A percentile compares a stretch with the other conserved stretches of the same genome.
Evolutionary conservation across 352 stramenopile genomes (phyloP).

Genomic region (Phytophthora megakarya): DNA sequence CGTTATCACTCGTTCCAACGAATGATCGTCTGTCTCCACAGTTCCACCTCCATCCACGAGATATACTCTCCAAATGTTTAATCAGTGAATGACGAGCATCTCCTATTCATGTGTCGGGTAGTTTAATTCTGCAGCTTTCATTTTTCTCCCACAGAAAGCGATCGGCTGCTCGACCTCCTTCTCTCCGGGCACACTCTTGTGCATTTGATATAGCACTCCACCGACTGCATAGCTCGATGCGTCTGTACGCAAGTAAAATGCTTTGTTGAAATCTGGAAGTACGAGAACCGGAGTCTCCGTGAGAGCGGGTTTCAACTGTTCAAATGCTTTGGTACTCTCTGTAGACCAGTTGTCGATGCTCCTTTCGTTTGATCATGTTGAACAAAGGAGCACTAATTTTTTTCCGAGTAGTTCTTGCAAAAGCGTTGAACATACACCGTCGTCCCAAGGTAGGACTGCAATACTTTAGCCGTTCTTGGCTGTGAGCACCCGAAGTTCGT

Average conservation of each 20-base stretch:
- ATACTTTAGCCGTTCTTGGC: neutral
- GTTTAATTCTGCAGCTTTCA: constrained; percentile 14
- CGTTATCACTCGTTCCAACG: neutral
- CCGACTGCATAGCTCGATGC: neutral
- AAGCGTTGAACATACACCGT: neutral
- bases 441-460: neutral
- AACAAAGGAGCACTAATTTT: neutral
- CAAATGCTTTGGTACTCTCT: neutral
- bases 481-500: neutral
- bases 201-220: neutral
- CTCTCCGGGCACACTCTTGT: neutral
- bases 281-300: neutral
- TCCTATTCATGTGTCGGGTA: constrained; percentile 28
- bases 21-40: constrained; percentile 1
- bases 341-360: neutral
- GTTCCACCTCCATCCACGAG: neutral
- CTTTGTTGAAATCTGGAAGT: neutral
- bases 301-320: neutral
- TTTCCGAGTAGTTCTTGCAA: neutral
- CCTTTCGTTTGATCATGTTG: neutral
- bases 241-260: neutral
- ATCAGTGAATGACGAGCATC: constrained; percentile 12
- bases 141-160: constrained; percentile 6
- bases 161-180: constrained; percentile 9
- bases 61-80: constrained; percentile 7